Percentiles rank a stretch among this genome's conserved stretches.
Evolutionary conservation across 2,329 filamentous ascomycete genomes (phyloP).

Genomic region (Purpureocillium takamizusanense): DNA sequence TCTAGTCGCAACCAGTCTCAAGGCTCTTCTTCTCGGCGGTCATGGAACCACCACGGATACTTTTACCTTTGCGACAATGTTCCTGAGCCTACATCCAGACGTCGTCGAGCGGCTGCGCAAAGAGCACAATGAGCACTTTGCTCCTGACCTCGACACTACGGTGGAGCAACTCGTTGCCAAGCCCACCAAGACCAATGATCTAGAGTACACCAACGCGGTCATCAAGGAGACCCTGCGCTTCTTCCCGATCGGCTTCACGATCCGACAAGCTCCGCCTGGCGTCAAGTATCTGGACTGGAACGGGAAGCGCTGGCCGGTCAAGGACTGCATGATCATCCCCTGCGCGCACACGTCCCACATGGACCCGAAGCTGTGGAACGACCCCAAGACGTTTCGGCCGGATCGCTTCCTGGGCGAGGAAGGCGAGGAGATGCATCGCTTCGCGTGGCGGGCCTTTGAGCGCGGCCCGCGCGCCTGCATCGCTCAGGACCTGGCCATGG

Average conservation of each 20-base stretch:
- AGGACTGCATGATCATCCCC: constrained; percentile 16
- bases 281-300: constrained; percentile 27
- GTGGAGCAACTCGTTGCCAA: constrained; percentile 27
- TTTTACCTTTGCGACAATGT: constrained; percentile 7
- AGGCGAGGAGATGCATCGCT: constrained; percentile 5
- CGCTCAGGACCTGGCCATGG: constrained; percentile 22
- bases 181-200: constrained; percentile 35
- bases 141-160: constrained; percentile 18
- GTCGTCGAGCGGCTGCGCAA: constrained; percentile 10
- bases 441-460: constrained; percentile 21
- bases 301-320: constrained; percentile 26
- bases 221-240: constrained; percentile 45
- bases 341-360: constrained; percentile 17
- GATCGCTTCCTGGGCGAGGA: constrained; percentile 26
- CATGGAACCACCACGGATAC: constrained; percentile 12
- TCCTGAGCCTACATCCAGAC: constrained; percentile 13
- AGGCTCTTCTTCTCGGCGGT: constrained; percentile 14
- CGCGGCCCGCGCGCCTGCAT: constrained; percentile 24
- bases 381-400: constrained; percentile 27
- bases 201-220: constrained; percentile 42
- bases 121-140: constrained; percentile 16
- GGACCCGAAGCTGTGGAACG: constrained; percentile 24
- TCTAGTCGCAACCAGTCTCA: constrained; percentile 7
- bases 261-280: constrained; percentile 21
- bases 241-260: constrained; percentile 36